Conservation (phyloP, 2,329 filamentous ascomycete genomes). For the Penicillium vulpinum region DNA sequence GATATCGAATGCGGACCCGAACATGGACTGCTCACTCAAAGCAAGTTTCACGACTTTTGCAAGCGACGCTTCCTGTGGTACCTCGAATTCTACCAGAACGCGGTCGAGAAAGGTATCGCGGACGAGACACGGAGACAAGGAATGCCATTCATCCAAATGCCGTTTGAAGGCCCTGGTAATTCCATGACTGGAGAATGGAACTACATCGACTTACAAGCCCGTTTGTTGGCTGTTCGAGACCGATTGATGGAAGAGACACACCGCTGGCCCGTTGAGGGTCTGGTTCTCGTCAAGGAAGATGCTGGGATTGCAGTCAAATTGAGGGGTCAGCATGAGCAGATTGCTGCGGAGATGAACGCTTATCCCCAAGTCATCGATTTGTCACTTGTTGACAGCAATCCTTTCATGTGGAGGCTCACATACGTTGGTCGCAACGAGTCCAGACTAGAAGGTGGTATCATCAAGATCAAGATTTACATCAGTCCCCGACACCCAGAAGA, state of each 20-base stretch:
- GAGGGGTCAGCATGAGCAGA: conserved; percentile 80
- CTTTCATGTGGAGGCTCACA: conserved; percentile 84
- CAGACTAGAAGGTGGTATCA: conserved; percentile 86
- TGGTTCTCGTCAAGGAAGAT: conserved; percentile 63
- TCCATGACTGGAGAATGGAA: conserved; percentile 84
- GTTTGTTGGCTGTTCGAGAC: conserved; percentile 68
- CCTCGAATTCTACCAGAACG: conserved; percentile 77
- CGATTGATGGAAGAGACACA: conserved; percentile 70
- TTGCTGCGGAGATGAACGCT: conserved; percentile 71
- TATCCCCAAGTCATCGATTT: conserved; percentile 71
- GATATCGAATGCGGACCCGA: background rate
- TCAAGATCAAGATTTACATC: conserved; percentile 75
- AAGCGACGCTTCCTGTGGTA: conserved; percentile 96
- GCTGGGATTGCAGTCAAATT: conserved; percentile 77
- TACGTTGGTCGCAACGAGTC: conserved; percentile 93
- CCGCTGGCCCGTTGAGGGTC: conserved; percentile 70
- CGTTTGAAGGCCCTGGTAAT: conserved; percentile 78
- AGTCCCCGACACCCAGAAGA: conserved; percentile 85
- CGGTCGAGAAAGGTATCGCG: conserved; percentile 61
- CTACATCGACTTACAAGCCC: conserved; percentile 70
- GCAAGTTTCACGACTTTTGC: conserved; percentile 85
- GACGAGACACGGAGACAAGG: conserved; percentile 62
- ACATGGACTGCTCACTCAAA: conserved; percentile 50
- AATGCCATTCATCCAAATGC: conserved; percentile 73
- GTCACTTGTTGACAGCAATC: conserved; percentile 74